Conservation (phyloP, 2,329 filamentous ascomycete genomes). For the Ascochyta viciae-villosae region DNA sequence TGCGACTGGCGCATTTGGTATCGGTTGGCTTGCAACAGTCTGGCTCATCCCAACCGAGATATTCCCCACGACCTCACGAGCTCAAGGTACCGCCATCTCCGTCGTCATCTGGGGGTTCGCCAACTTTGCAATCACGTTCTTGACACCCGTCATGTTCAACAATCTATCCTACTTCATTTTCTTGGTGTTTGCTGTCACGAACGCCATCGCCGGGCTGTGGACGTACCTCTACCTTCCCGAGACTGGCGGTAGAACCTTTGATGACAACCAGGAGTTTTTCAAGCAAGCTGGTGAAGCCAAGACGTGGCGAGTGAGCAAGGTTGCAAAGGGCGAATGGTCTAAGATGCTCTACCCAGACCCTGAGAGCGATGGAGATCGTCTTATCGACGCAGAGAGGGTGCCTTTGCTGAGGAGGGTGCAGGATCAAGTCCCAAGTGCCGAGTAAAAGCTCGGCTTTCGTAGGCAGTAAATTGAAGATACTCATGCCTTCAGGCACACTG, state of each 20-base stretch:
- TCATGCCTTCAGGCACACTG: neutral
- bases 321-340: conserved; percentile 60
- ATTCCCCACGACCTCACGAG: conserved; percentile 61
- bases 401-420: conserved; percentile 54
- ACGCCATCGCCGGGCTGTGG: conserved; percentile 62
- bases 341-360: conserved; percentile 53
- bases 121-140: conserved; percentile 65
- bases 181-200: conserved; percentile 62
- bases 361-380: conserved; percentile 39
- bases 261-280: conserved; percentile 68
- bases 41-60: conserved; percentile 69
- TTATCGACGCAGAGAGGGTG: conserved; percentile 53
- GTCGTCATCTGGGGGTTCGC: conserved; percentile 65
- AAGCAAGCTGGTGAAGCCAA: conserved; percentile 58
- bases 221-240: conserved; percentile 63
- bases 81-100: conserved; percentile 62
- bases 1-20: conserved; percentile 67
- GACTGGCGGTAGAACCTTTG: conserved; percentile 64
- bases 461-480: conserved; percentile 9
- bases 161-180: conserved; percentile 66
- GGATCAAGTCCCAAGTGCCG: conserved; percentile 51
- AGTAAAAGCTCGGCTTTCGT: conserved; percentile 16
- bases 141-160: conserved; percentile 67
- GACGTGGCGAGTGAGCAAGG: conserved; percentile 62
- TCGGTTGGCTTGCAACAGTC: conserved; percentile 65